These are phyloP conservation scores for Aspergillus sp. DNA, from an alignment of 2,329 filamentous ascomycete genomes.

Conservation along the genomic window DNA sequence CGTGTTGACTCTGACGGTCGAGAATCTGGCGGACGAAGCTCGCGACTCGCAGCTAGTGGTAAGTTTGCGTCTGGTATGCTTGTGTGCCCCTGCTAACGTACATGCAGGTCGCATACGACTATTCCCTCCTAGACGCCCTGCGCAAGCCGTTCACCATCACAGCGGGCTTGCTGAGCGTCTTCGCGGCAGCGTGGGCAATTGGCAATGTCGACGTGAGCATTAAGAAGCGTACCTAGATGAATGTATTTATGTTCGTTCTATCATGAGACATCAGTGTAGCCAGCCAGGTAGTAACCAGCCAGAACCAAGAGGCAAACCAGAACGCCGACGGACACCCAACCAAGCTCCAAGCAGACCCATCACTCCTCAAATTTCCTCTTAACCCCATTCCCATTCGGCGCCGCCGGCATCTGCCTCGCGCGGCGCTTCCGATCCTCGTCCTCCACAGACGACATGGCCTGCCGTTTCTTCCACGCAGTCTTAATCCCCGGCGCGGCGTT, in stretches of 20 bases:
- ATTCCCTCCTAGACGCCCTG: conserved; percentile 62
- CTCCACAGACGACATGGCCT: conserved; percentile 26
- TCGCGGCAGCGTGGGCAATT: conserved; percentile 63
- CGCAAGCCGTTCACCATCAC: conserved; percentile 83
- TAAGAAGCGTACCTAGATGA: conserved; percentile 40
- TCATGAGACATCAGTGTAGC: no score
- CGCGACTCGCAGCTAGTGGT: conserved; percentile 71
- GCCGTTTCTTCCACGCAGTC: conserved; percentile 65
- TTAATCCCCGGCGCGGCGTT: conserved; percentile 61
- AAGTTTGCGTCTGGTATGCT: conserved; percentile 13
- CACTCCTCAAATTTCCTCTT: conserved; percentile 36
- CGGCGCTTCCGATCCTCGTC: conserved; percentile 18
- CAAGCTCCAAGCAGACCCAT: no score
- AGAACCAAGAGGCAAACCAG: no score
- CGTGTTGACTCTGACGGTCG: conserved; percentile 65
- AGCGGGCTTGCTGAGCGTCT: conserved; percentile 61
- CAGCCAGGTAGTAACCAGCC: no score
- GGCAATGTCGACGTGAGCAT: conserved; percentile 77
- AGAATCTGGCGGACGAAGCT: conserved; percentile 84
- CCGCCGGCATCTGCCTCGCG: conserved; percentile 16
- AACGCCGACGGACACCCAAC: no score
- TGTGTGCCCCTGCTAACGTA: conserved; percentile 2
- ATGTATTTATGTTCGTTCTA: conserved; percentile 9
- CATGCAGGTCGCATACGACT: conserved; percentile 65
- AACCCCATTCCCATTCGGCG: conserved; percentile 26